Base-by-base conservation (phyloP, 2,329 filamentous ascomycete species). In the Alternaria hordeiaustralica region DNA sequence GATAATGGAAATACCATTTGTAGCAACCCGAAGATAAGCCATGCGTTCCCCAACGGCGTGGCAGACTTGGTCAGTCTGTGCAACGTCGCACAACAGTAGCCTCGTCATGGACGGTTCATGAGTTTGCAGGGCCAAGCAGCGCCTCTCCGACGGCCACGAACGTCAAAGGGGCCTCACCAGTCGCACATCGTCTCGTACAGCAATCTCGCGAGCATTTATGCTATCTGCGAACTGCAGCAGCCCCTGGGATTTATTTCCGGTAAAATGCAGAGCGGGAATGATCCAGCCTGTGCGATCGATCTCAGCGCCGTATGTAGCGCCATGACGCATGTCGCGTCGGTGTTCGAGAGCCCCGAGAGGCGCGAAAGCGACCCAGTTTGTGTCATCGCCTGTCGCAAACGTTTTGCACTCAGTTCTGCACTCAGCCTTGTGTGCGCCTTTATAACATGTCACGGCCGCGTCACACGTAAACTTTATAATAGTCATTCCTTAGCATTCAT, bases 201-300 rank as follows among this genome's bases (percentile, higher is more conserved):
- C 30, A 53, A 53, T 53, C 28, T 23, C 49, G n/a, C 36, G 28
- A 41, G 23, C 49, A 12, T 25, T 18, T 25, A 36, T 53, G 28
- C 20, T 23, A 33, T 41, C 28, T 33, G 28, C 49, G 49, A 21
- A 23, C 20, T 36, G 49, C 49, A 25, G 49, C 49, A 36, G 30
- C 49, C 49, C n/a, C 30, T 23, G 30, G 30, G 49, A 10, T 23
- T 61, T 53, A 49, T 56, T 23, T 36, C 51, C 44, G 59, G 59
- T 45, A 33, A 18, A 51, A 51, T n/a, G 15, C 54, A 20, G 36
- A 49, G 6, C 45, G 23, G 21, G 41, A 44, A 36, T 50, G 33
- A 23, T 20, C 15, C 28, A n/a, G 28, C 33, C 33, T n/a, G 28
- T 25, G 28, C 53, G 41, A 58, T 66, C 64, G 64, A 66, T 66